These are phyloP conservation scores for Nicotiana otophora DNA, from an alignment of 257 asterid genomes.

Conservation along the genomic window DNA sequence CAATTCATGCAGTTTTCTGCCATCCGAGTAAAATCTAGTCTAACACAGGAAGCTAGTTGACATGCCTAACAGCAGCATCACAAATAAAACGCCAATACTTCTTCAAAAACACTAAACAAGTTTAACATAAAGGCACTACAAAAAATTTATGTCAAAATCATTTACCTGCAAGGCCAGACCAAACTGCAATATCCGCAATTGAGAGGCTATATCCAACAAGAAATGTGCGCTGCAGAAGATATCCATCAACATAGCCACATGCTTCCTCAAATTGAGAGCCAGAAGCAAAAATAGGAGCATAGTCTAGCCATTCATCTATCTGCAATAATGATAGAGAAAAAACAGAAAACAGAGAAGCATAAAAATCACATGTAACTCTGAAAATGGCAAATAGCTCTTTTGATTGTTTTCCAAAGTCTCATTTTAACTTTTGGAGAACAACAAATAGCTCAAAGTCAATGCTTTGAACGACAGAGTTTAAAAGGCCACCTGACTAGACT, in stretches of 20 bases:
- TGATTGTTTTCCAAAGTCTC: neutral
- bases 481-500: conserved; percentile 55
- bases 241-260: conserved; percentile 57
- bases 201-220: conserved; percentile 64
- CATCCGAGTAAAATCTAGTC: neutral
- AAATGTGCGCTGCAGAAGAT: conserved; percentile 55
- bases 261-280: conserved; percentile 96
- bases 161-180: conserved; percentile 89
- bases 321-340: conserved; percentile 20
- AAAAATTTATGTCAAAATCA: neutral
- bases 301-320: conserved; percentile 88
- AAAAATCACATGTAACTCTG: neutral
- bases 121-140: neutral
- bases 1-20: neutral
- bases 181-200: conserved; percentile 78
- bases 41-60: neutral
- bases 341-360: neutral
- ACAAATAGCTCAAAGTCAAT: neutral
- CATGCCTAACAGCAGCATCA: neutral
- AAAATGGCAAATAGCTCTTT: conserved; percentile 1
- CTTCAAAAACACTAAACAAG: neutral
- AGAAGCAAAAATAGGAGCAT: conserved; percentile 58
- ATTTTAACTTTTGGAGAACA: neutral
- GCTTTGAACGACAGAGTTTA: neutral
- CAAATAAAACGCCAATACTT: neutral